Percentiles rank a stretch among this genome's conserved stretches.
Conservation (phyloP, 78 protist genomes). For the Goniomonas avonlea region DNA sequence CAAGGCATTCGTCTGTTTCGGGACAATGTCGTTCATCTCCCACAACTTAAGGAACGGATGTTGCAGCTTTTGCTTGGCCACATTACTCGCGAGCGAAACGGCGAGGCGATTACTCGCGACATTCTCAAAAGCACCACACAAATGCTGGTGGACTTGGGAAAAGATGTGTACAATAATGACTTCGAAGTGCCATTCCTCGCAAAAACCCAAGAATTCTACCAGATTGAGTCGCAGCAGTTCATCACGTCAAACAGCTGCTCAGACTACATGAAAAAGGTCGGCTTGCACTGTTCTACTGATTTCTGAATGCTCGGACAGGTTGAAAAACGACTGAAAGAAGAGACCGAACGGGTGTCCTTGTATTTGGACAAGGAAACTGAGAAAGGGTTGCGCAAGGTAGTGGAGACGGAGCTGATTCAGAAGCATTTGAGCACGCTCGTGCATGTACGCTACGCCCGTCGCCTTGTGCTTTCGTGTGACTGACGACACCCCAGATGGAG, state of each 20-base stretch:
- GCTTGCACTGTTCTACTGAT: background rate
- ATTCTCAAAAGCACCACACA: conserved; percentile 46
- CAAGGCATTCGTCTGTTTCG: conserved; percentile 60
- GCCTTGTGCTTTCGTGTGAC: too few species aligned
- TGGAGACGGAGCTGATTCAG: conserved; percentile 65
- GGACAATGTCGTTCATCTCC: conserved; percentile 39
- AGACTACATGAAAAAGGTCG: conserved; percentile 66
- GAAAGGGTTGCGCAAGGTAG: conserved; percentile 43
- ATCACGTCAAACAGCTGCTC: conserved; percentile 57
- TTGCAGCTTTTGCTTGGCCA: conserved; percentile 40
- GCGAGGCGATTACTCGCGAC: conserved; percentile 49
- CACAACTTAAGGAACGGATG: conserved; percentile 50
- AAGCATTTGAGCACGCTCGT: conserved; percentile 35
- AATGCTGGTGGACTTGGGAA: conserved; percentile 71
- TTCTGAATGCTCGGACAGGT: background rate
- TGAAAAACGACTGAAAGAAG: conserved; percentile 21
- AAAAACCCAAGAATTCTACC: conserved; percentile 53
- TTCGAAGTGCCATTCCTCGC: conserved; percentile 64
- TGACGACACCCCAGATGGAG: conserved; percentile 13
- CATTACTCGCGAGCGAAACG: conserved; percentile 53
- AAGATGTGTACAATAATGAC: conserved; percentile 57
- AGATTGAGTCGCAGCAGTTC: conserved; percentile 48
- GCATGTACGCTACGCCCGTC: too few species aligned
- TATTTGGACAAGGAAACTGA: conserved; percentile 39
- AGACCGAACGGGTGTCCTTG: background rate